Base-by-base conservation (phyloP, 192 early-diverging fungal species). In the Dispira simplex region DNA sequence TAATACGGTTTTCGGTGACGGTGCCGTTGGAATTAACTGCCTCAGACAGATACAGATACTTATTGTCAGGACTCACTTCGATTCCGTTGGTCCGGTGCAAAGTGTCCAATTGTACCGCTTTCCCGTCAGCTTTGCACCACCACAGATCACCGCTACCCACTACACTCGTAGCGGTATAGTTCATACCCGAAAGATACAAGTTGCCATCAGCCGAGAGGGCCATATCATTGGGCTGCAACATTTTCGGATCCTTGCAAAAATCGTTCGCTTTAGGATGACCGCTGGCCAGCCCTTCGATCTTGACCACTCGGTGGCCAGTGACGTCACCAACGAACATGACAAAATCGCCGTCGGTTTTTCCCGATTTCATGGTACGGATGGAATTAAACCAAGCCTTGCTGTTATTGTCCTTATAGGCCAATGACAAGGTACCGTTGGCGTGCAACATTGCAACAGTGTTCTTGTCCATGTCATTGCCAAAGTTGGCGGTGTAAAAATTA, bases 81-180 rank as follows among this genome's bases (percentile, higher is more conserved):
- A 82, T 77, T 11, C 80, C 80, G 55, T 82, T 82, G 8, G 80
- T 82, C 54, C 80, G 77, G 21, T 70, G 60, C 53, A 79, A 73
- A 11, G 21, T 9, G 3, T 65, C 68, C 5, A 82, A 66, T 62
- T 49, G 66, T 1, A 0, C 67, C 11, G 79, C 73, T 25, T n/a
- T 65, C 49, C 78, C 78, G 0, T 8, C 46, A 44, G 45, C 28
- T 62, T 68, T 68, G 69, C 78, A 80, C 3, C 70, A 71, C 78
- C 78, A 80, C 52, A 80, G 68, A 45, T 78, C 76, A 48, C 78
- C 78, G 39, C 70, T 71, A 39, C 72, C 73, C 16, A 74, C 28
- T 12, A 39, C 63, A 4, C 69, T 66, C 58, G 75, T 64, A 26
- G 64, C 51, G 1, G 72, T 71, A 51, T 71, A 80, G 51, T 64